These are phyloP conservation scores for Lolium perenne DNA, from an alignment of 176 grass and related monocot species.

Conservation along the genomic window DNA sequence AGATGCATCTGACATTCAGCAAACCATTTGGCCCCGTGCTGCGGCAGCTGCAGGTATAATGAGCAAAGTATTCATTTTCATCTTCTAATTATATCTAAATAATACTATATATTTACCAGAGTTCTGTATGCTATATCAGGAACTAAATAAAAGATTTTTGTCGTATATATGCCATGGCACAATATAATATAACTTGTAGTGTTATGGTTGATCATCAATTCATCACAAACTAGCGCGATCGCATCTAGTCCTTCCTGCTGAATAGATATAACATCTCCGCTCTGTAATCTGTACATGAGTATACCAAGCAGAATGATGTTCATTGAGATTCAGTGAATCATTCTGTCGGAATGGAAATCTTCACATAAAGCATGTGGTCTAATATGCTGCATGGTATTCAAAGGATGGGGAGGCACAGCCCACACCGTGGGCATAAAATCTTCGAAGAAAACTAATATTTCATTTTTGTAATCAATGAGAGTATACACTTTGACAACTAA, in stretches of 20 bases:
- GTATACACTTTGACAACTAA: background rate
- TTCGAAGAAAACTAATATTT: background rate
- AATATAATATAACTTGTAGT: background rate
- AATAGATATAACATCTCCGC: background rate
- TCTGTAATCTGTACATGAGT: background rate
- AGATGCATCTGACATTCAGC: slow-evolving; percentile 88
- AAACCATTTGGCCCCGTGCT: slow-evolving; percentile 96
- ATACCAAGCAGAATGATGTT: background rate
- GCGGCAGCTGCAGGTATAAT: slow-evolving; percentile 91
- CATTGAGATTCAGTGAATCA: background rate
- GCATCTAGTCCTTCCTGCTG: slow-evolving; percentile 3
- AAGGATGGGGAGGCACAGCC: background rate
- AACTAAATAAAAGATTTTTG: background rate
- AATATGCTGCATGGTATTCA: background rate
- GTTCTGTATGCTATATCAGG: background rate
- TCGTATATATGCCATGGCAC: background rate
- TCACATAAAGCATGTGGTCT: background rate
- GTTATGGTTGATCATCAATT: background rate
- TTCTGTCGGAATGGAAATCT: background rate
- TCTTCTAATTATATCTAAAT: background rate
- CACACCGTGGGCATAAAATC: background rate
- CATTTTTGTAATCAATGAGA: background rate
- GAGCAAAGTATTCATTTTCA: slow-evolving; percentile 23
- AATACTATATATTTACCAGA: background rate
- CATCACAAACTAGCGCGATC: background rate